A percentile compares a stretch with the other conserved stretches of the same genome.
Conservation (phyloP, 1,284 basidiomycete species). For the Irpex rosettiformis region DNA sequence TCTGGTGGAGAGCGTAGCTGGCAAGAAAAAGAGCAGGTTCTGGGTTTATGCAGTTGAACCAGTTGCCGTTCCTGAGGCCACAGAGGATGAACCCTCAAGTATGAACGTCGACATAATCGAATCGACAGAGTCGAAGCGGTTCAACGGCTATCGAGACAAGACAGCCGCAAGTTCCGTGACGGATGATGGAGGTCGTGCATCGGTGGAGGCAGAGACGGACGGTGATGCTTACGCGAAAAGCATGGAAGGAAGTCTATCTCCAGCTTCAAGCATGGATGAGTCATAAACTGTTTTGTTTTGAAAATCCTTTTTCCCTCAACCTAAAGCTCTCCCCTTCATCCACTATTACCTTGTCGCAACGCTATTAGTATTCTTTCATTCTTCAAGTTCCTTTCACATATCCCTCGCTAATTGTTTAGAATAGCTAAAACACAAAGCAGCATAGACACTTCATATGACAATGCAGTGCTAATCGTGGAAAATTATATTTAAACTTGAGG, state of each 20-base stretch:
- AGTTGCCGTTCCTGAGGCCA: conserved; percentile 26
- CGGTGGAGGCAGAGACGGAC: conserved; percentile 15
- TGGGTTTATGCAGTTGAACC: conserved; percentile 83
- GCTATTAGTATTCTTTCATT: neutral
- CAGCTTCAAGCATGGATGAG: conserved; percentile 31
- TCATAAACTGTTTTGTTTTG: conserved; percentile 20
- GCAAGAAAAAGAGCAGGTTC: conserved; percentile 77
- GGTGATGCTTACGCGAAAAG: conserved; percentile 25
- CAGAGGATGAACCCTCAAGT: conserved; percentile 5
- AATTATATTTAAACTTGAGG: neutral
- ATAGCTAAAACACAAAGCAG: neutral
- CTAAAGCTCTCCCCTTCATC: neutral
- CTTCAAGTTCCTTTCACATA: neutral
- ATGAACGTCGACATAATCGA: conserved; percentile 18
- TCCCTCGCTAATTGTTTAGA: neutral
- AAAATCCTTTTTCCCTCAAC: too few relatives aligned
- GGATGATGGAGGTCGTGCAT: conserved; percentile 11
- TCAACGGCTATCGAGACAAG: conserved; percentile 11
- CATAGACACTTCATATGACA: neutral
- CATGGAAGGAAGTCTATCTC: conserved; percentile 29
- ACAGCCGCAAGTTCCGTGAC: conserved; percentile 6
- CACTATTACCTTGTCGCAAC: conserved; percentile 3
- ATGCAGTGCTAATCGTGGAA: conserved; percentile 4
- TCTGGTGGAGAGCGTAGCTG: conserved; percentile 65
- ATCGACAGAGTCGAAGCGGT: conserved; percentile 13